Evolutionary conservation across 805 yeast species (phyloP).

Genomic region (Saccharomycopsis amapae): DNA sequence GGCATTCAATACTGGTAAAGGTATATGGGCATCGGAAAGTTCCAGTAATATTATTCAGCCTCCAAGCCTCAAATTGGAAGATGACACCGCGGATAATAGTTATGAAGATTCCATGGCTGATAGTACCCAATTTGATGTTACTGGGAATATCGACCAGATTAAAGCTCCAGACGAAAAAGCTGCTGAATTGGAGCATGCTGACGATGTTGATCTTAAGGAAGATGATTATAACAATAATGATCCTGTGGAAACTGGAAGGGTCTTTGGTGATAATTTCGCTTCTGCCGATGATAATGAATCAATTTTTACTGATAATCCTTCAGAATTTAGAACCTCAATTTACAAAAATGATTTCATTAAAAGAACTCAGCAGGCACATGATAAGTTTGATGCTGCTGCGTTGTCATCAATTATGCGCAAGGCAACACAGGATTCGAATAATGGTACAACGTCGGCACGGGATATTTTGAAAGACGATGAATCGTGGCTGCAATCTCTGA

Average conservation of each 20-base stretch:
- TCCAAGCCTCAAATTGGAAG: not conserved
- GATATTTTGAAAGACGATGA: slow-evolving; percentile 11
- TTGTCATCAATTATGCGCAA: not conserved
- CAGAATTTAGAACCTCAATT: slow-evolving; percentile 16
- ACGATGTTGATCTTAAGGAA: not conserved
- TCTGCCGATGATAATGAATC: slow-evolving; percentile 15
- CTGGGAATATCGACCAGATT: no score
- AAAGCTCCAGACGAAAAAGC: no score
- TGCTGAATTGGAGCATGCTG: not conserved
- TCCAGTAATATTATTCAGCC: not conserved
- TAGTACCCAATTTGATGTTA: not conserved
- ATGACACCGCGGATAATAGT: not conserved
- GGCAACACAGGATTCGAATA: slow-evolving; percentile 1
- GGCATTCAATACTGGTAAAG: not conserved
- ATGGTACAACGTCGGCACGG: slow-evolving; percentile 4
- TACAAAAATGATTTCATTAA: slow-evolving; percentile 18
- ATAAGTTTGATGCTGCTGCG: slow-evolving; percentile 7
- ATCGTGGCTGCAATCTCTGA: not conserved
- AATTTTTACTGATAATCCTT: slow-evolving; percentile 7
- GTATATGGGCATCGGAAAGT: not conserved
- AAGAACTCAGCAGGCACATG: slow-evolving; percentile 12
- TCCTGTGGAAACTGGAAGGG: slow-evolving; percentile 7
- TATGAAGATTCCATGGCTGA: slow-evolving; percentile 2
- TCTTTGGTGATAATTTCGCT: slow-evolving; percentile 20
- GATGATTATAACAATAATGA: not conserved